Evolutionary conservation across 2,329 filamentous ascomycete species (phyloP).

Genomic region (Colletotrichum orbiculare): DNA sequence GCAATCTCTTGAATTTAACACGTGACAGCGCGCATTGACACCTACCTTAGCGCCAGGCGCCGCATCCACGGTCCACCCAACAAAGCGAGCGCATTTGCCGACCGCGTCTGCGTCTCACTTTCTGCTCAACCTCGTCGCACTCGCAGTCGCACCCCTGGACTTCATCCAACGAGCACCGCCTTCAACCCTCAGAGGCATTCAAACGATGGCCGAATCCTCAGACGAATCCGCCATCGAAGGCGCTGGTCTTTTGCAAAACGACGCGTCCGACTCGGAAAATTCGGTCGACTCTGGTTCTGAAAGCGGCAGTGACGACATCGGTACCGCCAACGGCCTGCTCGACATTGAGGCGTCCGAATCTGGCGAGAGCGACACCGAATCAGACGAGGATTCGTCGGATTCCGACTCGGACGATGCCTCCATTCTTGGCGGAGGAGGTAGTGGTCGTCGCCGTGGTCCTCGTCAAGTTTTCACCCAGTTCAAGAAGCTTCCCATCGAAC

Average conservation of each 20-base stretch:
- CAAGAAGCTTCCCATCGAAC: slow-evolving; percentile 46
- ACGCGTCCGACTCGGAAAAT: slow-evolving; percentile 23
- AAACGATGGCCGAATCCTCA: slow-evolving; percentile 26
- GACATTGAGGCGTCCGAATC: slow-evolving; percentile 34
- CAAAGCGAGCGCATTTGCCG: not conserved
- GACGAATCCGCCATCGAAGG: slow-evolving; percentile 27
- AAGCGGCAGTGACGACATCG: not conserved
- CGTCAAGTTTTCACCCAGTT: slow-evolving; percentile 42
- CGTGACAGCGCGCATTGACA: too few relatives aligned
- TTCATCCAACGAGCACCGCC: not conserved
- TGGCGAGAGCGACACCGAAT: slow-evolving; percentile 40
- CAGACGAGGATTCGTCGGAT: slow-evolving; percentile 44
- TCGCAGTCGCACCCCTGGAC: not conserved
- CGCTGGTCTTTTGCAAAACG: slow-evolving; percentile 30
- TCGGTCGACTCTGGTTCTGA: slow-evolving; percentile 19
- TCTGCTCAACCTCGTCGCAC: not conserved
- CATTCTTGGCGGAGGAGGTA: slow-evolving; percentile 8
- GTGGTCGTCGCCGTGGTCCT: not conserved
- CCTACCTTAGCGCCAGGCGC: too few relatives aligned
- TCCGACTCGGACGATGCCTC: slow-evolving; percentile 23
- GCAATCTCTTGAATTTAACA: too few relatives aligned
- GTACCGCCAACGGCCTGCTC: slow-evolving; percentile 18
- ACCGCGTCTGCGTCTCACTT: not conserved
- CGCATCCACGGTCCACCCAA: too few relatives aligned
- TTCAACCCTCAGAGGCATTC: not conserved